These are phyloP conservation scores for Epichloe bromicola DNA, from an alignment of 2,329 filamentous ascomycete genomes.

Conservation along the genomic window DNA sequence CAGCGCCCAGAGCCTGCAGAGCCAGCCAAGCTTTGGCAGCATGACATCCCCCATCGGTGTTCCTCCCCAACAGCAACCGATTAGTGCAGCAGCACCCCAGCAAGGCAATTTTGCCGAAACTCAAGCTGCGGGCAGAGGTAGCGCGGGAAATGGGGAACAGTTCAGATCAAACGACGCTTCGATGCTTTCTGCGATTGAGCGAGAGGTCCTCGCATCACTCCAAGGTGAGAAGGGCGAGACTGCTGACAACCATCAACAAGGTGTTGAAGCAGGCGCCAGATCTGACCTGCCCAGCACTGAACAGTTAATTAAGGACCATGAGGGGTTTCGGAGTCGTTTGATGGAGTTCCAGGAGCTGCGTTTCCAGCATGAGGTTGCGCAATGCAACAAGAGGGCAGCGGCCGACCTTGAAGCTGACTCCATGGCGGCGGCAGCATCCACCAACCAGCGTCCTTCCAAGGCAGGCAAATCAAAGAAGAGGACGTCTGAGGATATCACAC, in stretches of 20 bases:
- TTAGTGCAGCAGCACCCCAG: slow-evolving; percentile 13
- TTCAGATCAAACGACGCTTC: slow-evolving; percentile 64
- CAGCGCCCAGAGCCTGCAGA: slow-evolving; percentile 90
- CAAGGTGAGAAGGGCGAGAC: slow-evolving; percentile 8
- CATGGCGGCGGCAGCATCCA: neutral
- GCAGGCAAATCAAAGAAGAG: slow-evolving; percentile 18
- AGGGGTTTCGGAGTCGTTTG: slow-evolving; percentile 58
- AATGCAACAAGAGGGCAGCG: slow-evolving; percentile 14
- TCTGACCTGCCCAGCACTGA: slow-evolving; percentile 36
- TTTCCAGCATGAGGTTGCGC: slow-evolving; percentile 53
- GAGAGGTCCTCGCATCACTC: slow-evolving; percentile 35
- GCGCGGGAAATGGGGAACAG: slow-evolving; percentile 30
- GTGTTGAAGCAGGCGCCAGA: slow-evolving; percentile 24
- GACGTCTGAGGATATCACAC: slow-evolving; percentile 20
- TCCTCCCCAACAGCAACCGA: slow-evolving; percentile 32
- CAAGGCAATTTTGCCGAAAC: slow-evolving; percentile 59
- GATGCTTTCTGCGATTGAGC: slow-evolving; percentile 43
- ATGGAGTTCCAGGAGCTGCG: slow-evolving; percentile 73
- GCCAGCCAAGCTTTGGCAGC: slow-evolving; percentile 90
- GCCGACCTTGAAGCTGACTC: neutral
- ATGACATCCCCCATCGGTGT: slow-evolving; percentile 74
- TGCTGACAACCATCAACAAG: slow-evolving; percentile 4
- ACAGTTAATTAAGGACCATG: slow-evolving; percentile 38
- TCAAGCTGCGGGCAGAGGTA: slow-evolving; percentile 17
- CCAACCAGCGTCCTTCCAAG: slow-evolving; percentile 6